A percentile compares a stretch with the other conserved stretches of the same genome.
phyloP scores from a whole-genome alignment of 2,329 filamentous ascomycete species.

The Tolypocladium album region DNA sequence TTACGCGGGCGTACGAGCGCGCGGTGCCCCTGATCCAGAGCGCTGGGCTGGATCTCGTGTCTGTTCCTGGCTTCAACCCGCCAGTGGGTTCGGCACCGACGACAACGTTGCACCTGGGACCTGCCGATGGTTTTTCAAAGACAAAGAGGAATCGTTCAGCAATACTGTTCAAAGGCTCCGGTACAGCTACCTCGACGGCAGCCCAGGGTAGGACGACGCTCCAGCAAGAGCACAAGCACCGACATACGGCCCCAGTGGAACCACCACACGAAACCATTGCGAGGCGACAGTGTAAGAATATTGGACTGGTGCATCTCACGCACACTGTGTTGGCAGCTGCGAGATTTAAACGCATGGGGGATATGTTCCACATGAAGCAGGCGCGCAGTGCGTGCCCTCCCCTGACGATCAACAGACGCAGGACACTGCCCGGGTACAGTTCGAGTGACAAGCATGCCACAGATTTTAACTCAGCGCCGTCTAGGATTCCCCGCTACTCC shows the following conservation, averaged over 20 bases:
- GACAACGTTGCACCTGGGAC: background rate
- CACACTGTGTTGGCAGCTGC: background rate
- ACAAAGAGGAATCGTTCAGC: background rate
- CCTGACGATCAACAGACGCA: background rate
- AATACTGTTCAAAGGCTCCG: background rate
- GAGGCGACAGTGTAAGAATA: background rate
- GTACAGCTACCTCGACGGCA: background rate
- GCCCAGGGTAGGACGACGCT: background rate
- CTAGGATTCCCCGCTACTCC: background rate
- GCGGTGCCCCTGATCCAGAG: slow-evolving; percentile 8
- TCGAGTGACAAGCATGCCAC: background rate
- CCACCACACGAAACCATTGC: background rate
- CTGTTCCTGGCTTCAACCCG: background rate
- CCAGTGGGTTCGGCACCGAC: background rate
- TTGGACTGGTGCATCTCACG: background rate
- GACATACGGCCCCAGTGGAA: background rate
- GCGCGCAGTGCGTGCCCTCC: background rate
- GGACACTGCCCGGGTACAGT: background rate
- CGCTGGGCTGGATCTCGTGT: background rate
- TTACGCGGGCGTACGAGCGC: slow-evolving; percentile 17
- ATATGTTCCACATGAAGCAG: background rate
- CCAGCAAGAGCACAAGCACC: background rate
- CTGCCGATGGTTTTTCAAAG: too few species aligned
- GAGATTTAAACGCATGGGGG: background rate
- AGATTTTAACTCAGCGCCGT: background rate